These are phyloP conservation scores for Aquilaria agallochum DNA, from an alignment of 441 rosid genomes.

Conservation along the genomic window DNA sequence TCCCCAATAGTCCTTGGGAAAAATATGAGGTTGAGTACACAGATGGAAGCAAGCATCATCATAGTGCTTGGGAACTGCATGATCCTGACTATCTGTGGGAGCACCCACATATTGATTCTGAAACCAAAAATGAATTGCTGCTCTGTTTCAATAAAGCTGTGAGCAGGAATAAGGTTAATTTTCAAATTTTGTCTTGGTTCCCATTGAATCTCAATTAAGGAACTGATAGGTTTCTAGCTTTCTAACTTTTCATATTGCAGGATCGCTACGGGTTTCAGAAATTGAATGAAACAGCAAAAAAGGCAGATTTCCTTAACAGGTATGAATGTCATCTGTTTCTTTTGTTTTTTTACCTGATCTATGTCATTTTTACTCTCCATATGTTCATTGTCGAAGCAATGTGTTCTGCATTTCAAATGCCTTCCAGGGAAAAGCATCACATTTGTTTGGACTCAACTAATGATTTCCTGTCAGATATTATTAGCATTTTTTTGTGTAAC, in stretches of 20 bases:
- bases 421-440: too few relatives aligned
- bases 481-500: too few relatives aligned
- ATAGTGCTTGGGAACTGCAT: slow-evolving; percentile 78
- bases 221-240: slow-evolving; percentile 1
- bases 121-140: slow-evolving; percentile 37
- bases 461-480: too few relatives aligned
- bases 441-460: too few relatives aligned
- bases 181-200: background rate
- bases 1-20: slow-evolving; percentile 82
- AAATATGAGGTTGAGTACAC: slow-evolving; percentile 43
- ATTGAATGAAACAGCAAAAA: slow-evolving; percentile 60
- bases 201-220: slow-evolving; percentile 8
- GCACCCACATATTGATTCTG: slow-evolving; percentile 42
- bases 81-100: slow-evolving; percentile 45
- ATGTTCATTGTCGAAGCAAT: too few relatives aligned
- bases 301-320: slow-evolving; percentile 70
- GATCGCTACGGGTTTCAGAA: slow-evolving; percentile 62
- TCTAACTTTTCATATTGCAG: slow-evolving; percentile 34
- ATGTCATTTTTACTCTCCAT: background rate
- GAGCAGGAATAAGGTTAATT: slow-evolving; percentile 47
- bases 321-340: slow-evolving; percentile 9
- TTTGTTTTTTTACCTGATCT: background rate
- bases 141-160: slow-evolving; percentile 42
- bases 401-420: too few relatives aligned
- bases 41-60: slow-evolving; percentile 31